phyloP scores from a whole-genome alignment of 1,284 basidiomycete species.

The Pseudozyma hubeiensis region DNA sequence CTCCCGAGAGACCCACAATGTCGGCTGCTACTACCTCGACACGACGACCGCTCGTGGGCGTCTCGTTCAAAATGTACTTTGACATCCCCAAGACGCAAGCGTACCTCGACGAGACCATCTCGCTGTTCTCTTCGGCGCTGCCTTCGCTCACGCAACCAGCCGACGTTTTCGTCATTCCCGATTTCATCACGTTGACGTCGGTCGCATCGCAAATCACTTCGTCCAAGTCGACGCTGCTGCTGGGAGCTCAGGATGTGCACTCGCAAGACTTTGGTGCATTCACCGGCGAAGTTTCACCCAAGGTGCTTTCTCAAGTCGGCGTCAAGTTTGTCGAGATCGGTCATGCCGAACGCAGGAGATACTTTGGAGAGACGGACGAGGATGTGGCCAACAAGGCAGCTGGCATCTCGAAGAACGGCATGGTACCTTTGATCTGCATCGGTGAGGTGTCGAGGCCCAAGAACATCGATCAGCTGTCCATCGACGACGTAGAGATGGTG shows the following conservation, averaged over 20 bases:
- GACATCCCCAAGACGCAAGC: constrained; percentile 49
- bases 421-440: constrained; percentile 63
- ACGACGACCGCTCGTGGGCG: constrained; percentile 57
- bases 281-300: constrained; percentile 63
- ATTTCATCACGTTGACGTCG: constrained; percentile 57
- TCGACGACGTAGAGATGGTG: constrained; percentile 37
- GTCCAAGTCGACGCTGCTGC: constrained; percentile 22
- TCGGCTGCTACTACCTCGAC: constrained; percentile 4
- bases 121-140: constrained; percentile 16
- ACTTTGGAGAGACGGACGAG: constrained; percentile 62
- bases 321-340: constrained; percentile 63
- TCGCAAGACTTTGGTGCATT: constrained; percentile 58
- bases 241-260: constrained; percentile 61
- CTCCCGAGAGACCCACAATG: constrained; percentile 6
- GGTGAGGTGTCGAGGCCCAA: constrained; percentile 51
- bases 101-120: constrained; percentile 34
- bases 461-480: constrained; percentile 28
- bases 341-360: constrained; percentile 58
- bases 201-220: constrained; percentile 24
- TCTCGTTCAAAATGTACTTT: constrained; percentile 67
- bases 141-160: constrained; percentile 17
- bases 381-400: constrained; percentile 55
- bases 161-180: constrained; percentile 63
- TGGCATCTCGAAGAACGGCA: constrained; percentile 44
- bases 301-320: constrained; percentile 55